Evolutionary conservation across 441 rosid genomes (phyloP).

Genomic region (Codiaeum variegatum): DNA sequence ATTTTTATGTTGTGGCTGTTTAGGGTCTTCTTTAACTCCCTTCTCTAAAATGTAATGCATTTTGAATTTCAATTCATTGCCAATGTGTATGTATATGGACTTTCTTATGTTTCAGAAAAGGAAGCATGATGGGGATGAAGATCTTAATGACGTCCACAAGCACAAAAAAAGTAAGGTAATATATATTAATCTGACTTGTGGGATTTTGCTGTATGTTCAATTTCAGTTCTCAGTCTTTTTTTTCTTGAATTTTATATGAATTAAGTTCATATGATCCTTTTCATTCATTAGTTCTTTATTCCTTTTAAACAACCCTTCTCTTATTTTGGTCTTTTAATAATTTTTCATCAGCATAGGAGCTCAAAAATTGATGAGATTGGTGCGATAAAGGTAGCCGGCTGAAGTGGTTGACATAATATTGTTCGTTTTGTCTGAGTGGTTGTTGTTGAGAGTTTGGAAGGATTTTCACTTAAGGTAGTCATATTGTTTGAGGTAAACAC

Average conservation of each 20-base stretch:
- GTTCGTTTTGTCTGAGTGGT: constrained; percentile 35
- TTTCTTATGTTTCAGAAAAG: constrained; percentile 64
- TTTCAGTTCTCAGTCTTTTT: not conserved
- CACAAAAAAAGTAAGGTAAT: constrained; percentile 96
- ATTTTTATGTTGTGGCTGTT: not conserved
- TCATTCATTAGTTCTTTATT: not conserved
- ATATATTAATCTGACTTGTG: constrained; percentile 2
- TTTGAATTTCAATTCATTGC: not conserved
- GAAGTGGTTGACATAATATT: constrained; percentile 31
- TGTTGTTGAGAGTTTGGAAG: constrained; percentile 37
- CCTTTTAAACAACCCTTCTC: constrained; percentile 15
- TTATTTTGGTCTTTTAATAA: not conserved
- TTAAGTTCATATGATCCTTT: not conserved
- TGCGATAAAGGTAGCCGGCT: constrained; percentile 87
- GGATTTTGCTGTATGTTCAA: constrained; percentile 9
- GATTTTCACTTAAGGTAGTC: constrained; percentile 31
- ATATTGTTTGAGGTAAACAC: constrained; percentile 39
- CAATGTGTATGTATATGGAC: constrained; percentile 9
- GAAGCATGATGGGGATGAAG: constrained; percentile 92
- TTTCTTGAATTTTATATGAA: not conserved
- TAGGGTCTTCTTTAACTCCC: not conserved
- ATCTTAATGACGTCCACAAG: constrained; percentile 69
- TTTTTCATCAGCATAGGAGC: constrained; percentile 68
- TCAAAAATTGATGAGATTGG: constrained; percentile 89
- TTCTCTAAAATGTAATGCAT: not conserved